phyloP scores from a whole-genome alignment of 371 early-diverging fungal genomes.

The Saksenaea vasiformis region DNA sequence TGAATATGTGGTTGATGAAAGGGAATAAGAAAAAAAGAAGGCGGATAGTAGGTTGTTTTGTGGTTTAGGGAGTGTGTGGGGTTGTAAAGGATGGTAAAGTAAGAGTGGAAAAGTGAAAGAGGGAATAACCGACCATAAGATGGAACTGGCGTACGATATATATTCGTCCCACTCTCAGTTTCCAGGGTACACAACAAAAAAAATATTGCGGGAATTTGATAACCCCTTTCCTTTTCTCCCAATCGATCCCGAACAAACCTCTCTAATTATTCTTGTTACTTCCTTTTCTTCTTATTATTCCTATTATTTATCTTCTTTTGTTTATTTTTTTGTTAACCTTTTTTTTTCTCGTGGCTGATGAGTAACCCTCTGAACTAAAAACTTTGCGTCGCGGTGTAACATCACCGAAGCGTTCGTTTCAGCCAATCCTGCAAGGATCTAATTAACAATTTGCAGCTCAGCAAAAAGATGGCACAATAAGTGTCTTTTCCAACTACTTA shows the following conservation, averaged over 20 bases:
- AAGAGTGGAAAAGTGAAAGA: background rate
- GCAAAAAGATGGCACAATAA: background rate
- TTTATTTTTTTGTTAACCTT: background rate
- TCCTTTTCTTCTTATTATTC: background rate
- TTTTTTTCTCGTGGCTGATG: background rate
- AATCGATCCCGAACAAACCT: background rate
- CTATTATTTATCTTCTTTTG: background rate
- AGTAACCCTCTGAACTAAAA: background rate
- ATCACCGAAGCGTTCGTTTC: background rate
- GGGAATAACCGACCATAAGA: background rate
- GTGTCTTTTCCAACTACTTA: background rate
- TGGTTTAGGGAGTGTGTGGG: constrained; percentile 2
- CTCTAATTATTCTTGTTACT: background rate
- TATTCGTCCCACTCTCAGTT: background rate
- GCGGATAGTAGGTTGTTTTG: background rate
- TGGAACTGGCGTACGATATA: background rate
- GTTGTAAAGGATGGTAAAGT: background rate
- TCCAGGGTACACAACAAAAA: constrained; percentile 2
- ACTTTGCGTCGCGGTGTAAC: background rate
- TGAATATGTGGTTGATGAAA: background rate
- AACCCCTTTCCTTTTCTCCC: constrained; percentile 2
- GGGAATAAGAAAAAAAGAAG: background rate
- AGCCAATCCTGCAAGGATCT: constrained; percentile 3
- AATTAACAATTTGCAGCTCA: background rate
- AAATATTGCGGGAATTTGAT: constrained; percentile 1